Evolutionary conservation across 192 early-diverging fungal species (phyloP).

Genomic region (Endogone sp.): DNA sequence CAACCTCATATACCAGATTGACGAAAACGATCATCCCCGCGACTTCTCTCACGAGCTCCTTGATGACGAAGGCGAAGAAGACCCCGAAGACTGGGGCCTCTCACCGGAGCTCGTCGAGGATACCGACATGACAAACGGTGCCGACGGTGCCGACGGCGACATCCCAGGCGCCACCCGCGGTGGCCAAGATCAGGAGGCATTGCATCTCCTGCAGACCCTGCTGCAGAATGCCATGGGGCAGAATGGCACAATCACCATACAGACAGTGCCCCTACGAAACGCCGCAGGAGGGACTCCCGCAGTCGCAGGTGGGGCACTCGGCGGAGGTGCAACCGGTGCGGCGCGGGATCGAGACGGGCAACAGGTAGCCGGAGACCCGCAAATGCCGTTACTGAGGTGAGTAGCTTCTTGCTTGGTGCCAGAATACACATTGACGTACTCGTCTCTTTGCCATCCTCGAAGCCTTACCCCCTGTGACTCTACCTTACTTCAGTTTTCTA

Average conservation of each 20-base stretch:
- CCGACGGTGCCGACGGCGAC: neutral
- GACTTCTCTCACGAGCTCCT: slow-evolving; percentile 8
- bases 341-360: neutral
- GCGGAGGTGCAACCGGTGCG: neutral
- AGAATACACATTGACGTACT: no score
- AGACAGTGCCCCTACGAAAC: neutral
- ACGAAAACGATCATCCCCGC: slow-evolving; percentile 38
- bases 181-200: neutral
- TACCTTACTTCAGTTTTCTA: slow-evolving; percentile 19
- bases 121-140: neutral
- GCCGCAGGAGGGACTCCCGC: neutral
- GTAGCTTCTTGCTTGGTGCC: neutral
- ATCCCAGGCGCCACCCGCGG: slow-evolving; percentile 1
- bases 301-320: slow-evolving; percentile 6
- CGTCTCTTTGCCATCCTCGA: no score
- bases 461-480: no score
- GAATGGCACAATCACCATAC: neutral
- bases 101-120: neutral
- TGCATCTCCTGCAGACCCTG: neutral
- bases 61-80: slow-evolving; percentile 10
- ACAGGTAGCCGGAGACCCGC: neutral
- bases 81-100: neutral
- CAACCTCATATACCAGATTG: no score
- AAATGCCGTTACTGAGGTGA: slow-evolving; percentile 1
- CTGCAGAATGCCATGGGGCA: neutral